Percentiles rank a stretch among this genome's conserved stretches.
Evolutionary conservation across 345 rosid genomes (phyloP).

Genomic region (Corchorus capsularis): DNA sequence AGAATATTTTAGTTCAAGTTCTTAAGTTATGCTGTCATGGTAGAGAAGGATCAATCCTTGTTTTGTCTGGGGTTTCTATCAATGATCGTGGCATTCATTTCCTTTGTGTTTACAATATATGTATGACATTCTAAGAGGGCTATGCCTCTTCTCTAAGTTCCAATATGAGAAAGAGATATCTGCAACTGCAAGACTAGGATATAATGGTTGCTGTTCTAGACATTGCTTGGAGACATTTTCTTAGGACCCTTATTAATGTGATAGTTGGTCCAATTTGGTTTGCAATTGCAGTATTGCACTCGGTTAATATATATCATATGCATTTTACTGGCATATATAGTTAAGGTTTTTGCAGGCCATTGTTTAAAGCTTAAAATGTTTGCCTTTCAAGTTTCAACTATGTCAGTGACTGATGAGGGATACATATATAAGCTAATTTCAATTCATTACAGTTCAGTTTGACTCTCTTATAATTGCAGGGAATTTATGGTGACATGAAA

Average conservation of each 20-base stretch:
- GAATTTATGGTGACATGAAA: constrained; percentile 59
- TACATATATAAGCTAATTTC: constrained; percentile 7
- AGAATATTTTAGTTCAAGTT: neutral
- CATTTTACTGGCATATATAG: neutral
- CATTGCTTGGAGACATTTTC: neutral
- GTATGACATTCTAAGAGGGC: neutral
- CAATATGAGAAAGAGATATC: neutral
- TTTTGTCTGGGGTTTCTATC: neutral
- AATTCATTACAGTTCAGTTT: constrained; percentile 11
- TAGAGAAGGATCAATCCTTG: neutral
- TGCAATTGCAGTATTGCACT: neutral
- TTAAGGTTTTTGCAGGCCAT: neutral
- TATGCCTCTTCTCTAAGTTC: neutral
- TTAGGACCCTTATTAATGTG: neutral
- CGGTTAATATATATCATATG: neutral
- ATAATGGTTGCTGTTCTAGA: neutral
- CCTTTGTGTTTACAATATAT: neutral
- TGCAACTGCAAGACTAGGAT: neutral
- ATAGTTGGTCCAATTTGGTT: constrained; percentile 1
- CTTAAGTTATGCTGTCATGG: neutral
- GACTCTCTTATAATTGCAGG: constrained; percentile 52
- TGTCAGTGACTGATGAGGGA: constrained; percentile 18
- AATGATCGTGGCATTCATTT: neutral
- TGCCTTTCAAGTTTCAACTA: neutral
- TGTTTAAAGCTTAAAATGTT: neutral